Percentiles rank a stretch among this genome's conserved stretches.
These are phyloP conservation scores for Globisporangium radiosum DNA, from an alignment of 352 stramenopile genomes.

Conservation along the genomic window DNA sequence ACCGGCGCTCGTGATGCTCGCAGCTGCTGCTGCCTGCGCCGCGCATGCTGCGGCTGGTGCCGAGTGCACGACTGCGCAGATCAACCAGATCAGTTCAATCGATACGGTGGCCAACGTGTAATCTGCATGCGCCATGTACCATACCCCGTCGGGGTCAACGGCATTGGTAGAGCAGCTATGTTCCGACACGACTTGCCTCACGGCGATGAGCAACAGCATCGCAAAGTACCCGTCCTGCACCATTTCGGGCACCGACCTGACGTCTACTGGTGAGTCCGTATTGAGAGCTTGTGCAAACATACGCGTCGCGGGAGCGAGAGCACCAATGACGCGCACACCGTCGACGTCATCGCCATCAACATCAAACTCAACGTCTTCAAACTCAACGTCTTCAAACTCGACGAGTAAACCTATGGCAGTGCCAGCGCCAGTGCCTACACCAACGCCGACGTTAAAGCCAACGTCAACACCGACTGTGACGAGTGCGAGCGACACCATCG, in stretches of 20 bases:
- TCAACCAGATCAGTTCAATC: background rate
- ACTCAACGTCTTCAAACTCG: no score
- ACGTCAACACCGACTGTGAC: background rate
- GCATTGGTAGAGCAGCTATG: background rate
- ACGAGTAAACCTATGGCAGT: no score
- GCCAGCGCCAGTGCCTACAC: background rate
- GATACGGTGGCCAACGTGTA: no score
- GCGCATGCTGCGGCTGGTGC: background rate
- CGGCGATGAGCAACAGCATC: background rate
- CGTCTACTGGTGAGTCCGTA: no score
- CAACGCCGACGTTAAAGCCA: no score
- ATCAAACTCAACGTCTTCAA: no score
- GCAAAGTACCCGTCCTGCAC: background rate
- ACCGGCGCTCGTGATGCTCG: background rate
- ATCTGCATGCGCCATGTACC: background rate
- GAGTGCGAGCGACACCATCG: background rate
- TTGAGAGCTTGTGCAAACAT: no score
- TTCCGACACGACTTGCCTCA: background rate
- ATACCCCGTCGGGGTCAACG: background rate
- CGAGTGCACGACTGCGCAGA: background rate
- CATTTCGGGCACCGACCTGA: background rate
- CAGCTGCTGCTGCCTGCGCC: background rate
- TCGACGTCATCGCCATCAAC: background rate
- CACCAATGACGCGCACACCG: background rate
- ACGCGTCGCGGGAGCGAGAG: no score